phyloP scores from a whole-genome alignment of 495 filamentous ascomycete species.

The Elasticomyces elasticus region DNA sequence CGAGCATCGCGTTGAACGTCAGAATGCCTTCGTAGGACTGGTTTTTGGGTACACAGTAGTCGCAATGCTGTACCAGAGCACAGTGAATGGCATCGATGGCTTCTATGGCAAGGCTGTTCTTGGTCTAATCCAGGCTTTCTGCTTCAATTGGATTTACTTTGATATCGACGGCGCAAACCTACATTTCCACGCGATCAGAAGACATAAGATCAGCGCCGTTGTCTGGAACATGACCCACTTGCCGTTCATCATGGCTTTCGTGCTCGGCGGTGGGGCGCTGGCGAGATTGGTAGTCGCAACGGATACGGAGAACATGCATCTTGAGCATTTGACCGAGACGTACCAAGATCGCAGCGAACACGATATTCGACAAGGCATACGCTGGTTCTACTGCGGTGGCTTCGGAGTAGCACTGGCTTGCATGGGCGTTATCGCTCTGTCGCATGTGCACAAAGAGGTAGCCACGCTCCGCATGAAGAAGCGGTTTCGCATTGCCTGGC shows the following conservation, averaged over 20 bases:
- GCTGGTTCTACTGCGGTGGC: slow-evolving; percentile 51
- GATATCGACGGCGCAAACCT: slow-evolving; percentile 49
- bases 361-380: slow-evolving; percentile 38
- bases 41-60: slow-evolving; percentile 53
- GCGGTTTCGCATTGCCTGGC: slow-evolving; percentile 35
- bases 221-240: slow-evolving; percentile 39
- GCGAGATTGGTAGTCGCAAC: slow-evolving; percentile 44
- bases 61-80: slow-evolving; percentile 45
- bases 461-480: slow-evolving; percentile 39
- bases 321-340: slow-evolving; percentile 36
- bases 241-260: slow-evolving; percentile 49
- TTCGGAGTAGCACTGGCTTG: slow-evolving; percentile 41
- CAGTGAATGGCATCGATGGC: slow-evolving; percentile 41
- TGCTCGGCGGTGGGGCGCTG: slow-evolving; percentile 44
- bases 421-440: slow-evolving; percentile 41
- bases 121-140: slow-evolving; percentile 47
- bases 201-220: slow-evolving; percentile 33
- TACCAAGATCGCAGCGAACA: slow-evolving; percentile 36
- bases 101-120: slow-evolving; percentile 51
- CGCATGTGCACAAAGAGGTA: slow-evolving; percentile 37
- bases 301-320: slow-evolving; percentile 37
- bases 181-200: slow-evolving; percentile 46
- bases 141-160: slow-evolving; percentile 57
- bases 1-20: slow-evolving; percentile 51
- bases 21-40: slow-evolving; percentile 48